A percentile compares a stretch with the other conserved stretches of the same genome.
These are phyloP conservation scores for Podospora didyma DNA, from an alignment of 495 filamentous ascomycete genomes.

Conservation along the genomic window DNA sequence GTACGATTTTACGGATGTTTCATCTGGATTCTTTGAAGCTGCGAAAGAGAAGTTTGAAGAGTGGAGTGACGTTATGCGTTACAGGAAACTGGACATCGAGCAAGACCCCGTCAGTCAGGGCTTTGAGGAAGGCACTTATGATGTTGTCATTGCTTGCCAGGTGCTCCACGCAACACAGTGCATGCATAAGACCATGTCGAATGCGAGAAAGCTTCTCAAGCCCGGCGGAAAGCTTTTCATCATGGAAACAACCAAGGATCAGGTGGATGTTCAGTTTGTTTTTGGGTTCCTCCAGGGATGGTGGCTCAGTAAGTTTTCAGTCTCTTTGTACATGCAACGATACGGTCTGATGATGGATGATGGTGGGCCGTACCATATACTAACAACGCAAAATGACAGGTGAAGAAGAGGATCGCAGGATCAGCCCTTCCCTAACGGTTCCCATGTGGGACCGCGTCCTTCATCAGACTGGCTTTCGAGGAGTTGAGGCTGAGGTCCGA, in stretches of 20 bases:
- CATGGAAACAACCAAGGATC: slow-evolving; percentile 33
- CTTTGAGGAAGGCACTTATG: slow-evolving; percentile 41
- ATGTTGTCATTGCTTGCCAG: slow-evolving; percentile 50
- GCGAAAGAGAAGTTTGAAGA: slow-evolving; percentile 42
- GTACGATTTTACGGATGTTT: slow-evolving; percentile 53
- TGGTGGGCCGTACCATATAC: too few species aligned
- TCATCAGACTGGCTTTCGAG: slow-evolving; percentile 21
- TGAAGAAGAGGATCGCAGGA: slow-evolving; percentile 36
- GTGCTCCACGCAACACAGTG: slow-evolving; percentile 50
- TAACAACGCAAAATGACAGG: slow-evolving; percentile 2
- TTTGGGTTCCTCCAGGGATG: slow-evolving; percentile 30
- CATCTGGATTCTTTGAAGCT: slow-evolving; percentile 46
- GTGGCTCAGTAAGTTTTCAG: slow-evolving; percentile 28
- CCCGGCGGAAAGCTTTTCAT: slow-evolving; percentile 36
- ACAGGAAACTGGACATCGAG: slow-evolving; percentile 43
- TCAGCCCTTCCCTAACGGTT: slow-evolving; percentile 25
- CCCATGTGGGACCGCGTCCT: slow-evolving; percentile 30
- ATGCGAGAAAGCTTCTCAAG: slow-evolving; percentile 38
- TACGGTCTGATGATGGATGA: too few species aligned
- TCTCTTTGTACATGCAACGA: too few species aligned
- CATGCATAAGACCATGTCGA: slow-evolving; percentile 43
- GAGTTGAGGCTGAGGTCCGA: slow-evolving; percentile 27
- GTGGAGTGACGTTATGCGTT: slow-evolving; percentile 29
- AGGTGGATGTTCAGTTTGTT: slow-evolving; percentile 24
- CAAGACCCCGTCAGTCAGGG: slow-evolving; percentile 42